phyloP scores from a whole-genome alignment of 441 rosid species.

The Croton laevigatus region DNA sequence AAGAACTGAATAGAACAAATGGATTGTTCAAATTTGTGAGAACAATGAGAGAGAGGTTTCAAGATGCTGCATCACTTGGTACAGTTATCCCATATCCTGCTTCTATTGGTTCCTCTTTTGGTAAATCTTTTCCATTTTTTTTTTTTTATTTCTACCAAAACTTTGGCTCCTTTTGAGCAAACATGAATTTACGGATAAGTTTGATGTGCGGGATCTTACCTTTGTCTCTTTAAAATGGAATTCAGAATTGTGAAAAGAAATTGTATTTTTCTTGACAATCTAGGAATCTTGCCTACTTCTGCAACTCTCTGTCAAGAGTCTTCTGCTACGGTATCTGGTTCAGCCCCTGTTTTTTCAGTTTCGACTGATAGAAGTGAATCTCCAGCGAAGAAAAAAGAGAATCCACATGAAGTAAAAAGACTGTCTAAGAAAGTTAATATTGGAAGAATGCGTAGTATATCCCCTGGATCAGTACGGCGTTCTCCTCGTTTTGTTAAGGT shows the following conservation, averaged over 20 bases:
- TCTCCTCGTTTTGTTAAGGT: slow-evolving; percentile 62
- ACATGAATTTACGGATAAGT: background rate
- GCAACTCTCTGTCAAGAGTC: slow-evolving; percentile 48
- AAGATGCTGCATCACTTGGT: slow-evolving; percentile 51
- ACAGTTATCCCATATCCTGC: slow-evolving; percentile 14
- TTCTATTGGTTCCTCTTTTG: slow-evolving; percentile 11
- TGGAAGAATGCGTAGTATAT: slow-evolving; percentile 31
- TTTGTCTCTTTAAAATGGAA: slow-evolving; percentile 6
- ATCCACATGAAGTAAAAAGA: slow-evolving; percentile 31
- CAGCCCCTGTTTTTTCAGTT: slow-evolving; percentile 64
- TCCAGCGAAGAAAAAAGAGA: slow-evolving; percentile 40
- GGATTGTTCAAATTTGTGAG: no score
- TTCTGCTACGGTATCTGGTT: slow-evolving; percentile 43
- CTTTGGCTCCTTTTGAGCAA: background rate
- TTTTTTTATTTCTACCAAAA: background rate
- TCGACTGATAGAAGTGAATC: slow-evolving; percentile 54
- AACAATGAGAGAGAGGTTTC: slow-evolving; percentile 31
- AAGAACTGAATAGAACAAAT: no score
- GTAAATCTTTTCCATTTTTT: background rate
- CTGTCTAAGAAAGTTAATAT: slow-evolving; percentile 38
- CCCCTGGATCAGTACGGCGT: slow-evolving; percentile 57
- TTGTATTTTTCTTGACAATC: slow-evolving; percentile 22
- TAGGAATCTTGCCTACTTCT: slow-evolving; percentile 45
- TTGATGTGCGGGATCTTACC: slow-evolving; percentile 1
- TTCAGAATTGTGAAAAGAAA: background rate